Evolutionary conservation across 306 rosid species (phyloP).

Genomic region (Luffa acutangula): DNA sequence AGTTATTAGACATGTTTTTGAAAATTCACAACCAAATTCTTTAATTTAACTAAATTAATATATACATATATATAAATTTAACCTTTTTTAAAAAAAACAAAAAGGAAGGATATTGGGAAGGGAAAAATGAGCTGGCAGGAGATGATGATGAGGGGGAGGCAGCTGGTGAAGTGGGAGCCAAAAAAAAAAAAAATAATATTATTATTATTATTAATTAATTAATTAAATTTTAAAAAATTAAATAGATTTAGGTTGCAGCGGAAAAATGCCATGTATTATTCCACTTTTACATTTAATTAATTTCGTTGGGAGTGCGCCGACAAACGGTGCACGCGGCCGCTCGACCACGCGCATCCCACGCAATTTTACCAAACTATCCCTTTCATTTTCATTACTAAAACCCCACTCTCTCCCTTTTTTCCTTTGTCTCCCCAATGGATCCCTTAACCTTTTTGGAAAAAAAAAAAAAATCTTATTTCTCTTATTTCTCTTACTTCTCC

Average conservation of each 20-base stretch:
- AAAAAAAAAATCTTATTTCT: too few species aligned
- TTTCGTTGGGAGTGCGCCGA: background rate
- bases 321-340: constrained; percentile 37
- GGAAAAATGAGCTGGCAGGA: background rate
- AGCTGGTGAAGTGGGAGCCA: background rate
- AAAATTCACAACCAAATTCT: too few species aligned
- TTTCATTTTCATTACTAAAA: background rate
- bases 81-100: too few species aligned
- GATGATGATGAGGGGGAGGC: background rate
- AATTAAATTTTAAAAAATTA: too few species aligned
- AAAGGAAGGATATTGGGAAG: too few species aligned
- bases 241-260: background rate
- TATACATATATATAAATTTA: too few species aligned
- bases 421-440: background rate
- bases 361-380: background rate
- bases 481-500: too few species aligned
- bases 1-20: too few species aligned
- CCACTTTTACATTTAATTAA: constrained; percentile 4
- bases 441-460: background rate
- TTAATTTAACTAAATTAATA: too few species aligned
- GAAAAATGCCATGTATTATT: background rate
- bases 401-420: background rate
- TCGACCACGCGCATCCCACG: constrained; percentile 27
- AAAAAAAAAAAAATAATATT: background rate
- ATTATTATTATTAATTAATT: background rate